Evolutionary conservation across 306 rosid species (phyloP).

Genomic region (Echinosophora koreensis): DNA sequence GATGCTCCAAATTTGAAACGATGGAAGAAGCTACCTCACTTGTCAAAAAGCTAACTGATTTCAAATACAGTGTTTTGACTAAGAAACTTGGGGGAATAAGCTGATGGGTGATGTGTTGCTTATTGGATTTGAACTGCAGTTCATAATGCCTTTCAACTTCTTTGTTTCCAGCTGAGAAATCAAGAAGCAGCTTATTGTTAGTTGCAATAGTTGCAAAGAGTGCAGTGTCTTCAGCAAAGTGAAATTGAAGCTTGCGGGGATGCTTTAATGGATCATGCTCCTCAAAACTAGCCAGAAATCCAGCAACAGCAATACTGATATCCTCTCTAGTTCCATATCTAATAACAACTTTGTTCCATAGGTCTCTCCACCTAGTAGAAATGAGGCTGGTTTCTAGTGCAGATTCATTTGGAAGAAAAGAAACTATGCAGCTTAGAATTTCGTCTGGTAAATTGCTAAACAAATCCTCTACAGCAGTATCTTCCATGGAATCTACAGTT

Average conservation of each 20-base stretch:
- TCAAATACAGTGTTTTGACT: constrained; percentile 67
- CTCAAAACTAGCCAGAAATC: constrained; percentile 55
- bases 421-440: constrained; percentile 59
- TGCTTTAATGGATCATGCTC: constrained; percentile 61
- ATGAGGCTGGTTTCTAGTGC: constrained; percentile 71
- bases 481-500: constrained; percentile 41
- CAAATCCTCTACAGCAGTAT: not conserved
- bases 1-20: constrained; percentile 59
- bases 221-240: constrained; percentile 48
- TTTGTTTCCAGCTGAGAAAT: constrained; percentile 51
- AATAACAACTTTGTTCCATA: constrained; percentile 68
- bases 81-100: constrained; percentile 53
- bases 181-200: constrained; percentile 68
- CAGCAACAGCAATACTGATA: constrained; percentile 45
- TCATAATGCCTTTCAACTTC: constrained; percentile 46
- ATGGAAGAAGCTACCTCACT: constrained; percentile 61
- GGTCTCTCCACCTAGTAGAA: constrained; percentile 71
- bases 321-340: constrained; percentile 54
- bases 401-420: constrained; percentile 72
- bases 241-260: constrained; percentile 67
- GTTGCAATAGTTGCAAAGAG: constrained; percentile 61
- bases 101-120: constrained; percentile 38
- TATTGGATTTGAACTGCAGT: constrained; percentile 51
- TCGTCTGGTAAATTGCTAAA: constrained; percentile 54
- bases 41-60: constrained; percentile 59